Evolutionary conservation across 768 basidiomycete genomes (phyloP).

Genomic region (Lactifluus piperatus): DNA sequence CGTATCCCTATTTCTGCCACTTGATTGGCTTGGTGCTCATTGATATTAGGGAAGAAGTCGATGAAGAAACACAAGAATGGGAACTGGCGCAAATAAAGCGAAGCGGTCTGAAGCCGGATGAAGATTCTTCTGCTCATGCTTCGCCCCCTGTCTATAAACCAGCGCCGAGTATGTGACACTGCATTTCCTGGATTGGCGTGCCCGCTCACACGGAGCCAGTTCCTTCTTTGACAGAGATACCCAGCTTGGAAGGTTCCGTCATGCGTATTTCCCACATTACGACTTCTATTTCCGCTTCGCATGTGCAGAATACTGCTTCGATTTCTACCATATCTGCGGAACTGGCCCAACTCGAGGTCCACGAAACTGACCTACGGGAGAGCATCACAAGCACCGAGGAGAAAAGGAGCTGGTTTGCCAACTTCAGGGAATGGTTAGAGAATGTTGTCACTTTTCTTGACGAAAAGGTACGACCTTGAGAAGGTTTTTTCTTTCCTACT

Average conservation of each 20-base stretch:
- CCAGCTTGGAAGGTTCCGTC: conserved; percentile 53
- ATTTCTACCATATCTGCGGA: conserved; percentile 54
- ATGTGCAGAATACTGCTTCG: conserved; percentile 50
- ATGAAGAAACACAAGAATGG: conserved; percentile 82
- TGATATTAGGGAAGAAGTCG: conserved; percentile 56
- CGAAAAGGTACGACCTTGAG: conserved; percentile 55
- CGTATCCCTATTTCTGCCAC: conserved; percentile 23
- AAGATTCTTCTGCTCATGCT: conserved; percentile 29
- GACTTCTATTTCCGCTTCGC: conserved; percentile 54
- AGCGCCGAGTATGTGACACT: conserved; percentile 49
- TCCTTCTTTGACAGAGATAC: conserved; percentile 53
- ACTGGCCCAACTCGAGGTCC: conserved; percentile 49
- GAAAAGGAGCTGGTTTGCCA: conserved; percentile 74
- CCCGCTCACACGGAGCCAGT: conserved; percentile 37
- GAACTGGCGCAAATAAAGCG: conserved; percentile 75
- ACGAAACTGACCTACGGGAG: conserved; percentile 65
- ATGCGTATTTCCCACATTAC: conserved; percentile 53
- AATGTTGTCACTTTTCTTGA: conserved; percentile 79
- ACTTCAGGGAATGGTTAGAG: conserved; percentile 76
- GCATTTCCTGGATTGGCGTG: background rate
- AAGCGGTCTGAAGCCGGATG: conserved; percentile 48
- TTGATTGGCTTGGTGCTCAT: conserved; percentile 6
- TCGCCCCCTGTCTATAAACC: conserved; percentile 58
- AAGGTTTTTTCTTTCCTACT: background rate
- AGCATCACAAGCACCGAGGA: conserved; percentile 68